Base-by-base conservation (phyloP, 2,329 filamentous ascomycete species). In the Cladosporium sp. region DNA sequence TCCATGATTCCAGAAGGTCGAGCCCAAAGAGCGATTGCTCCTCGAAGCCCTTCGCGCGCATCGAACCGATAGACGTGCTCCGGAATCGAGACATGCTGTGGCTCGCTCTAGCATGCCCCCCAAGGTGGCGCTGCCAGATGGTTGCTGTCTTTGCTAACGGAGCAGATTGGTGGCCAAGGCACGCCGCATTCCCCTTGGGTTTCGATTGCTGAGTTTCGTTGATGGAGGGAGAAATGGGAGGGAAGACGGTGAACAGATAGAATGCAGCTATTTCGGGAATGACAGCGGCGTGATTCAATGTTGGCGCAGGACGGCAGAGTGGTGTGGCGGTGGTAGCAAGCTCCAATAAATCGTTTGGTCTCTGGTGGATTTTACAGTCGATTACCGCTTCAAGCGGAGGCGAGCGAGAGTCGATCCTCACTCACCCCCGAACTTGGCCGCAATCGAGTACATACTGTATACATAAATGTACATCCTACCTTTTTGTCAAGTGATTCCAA, bases 71-170 rank as follows among this genome's bases (percentile, higher is more conserved):
- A 81, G 79, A 75, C 82, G 81, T 74, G 83, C 79, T 80, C 84
- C 82, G 76, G 82, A 80, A 79, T 85, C 80, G 80, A 86, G 81
- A 78, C 83, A 86, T 85, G 80, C 79, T 76, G 82, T 81, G 74
- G 83, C 83, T 72, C 83, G 83, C 83, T 87, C 84, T 75, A 87
- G 83, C 85, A 87, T 87, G 74, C 79, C 79, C 67, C 66, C 66
- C 53, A 56, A 21, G 49, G 51, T 43, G 32, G 49, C 54, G 30
- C 43, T 49, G 54, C 54, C 53, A 53, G 25, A 64, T 53, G 43
- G 26, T 14, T 54, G 32, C 43, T 21, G 36, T 30, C 34, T 56
- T 32, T 53, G 49, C 32, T 56, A 25, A 49, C 32, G 36, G 21
- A 32, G 51, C 51, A 48, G 25, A 10, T 30, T 32, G 51, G 34